Evolutionary conservation across 2,329 filamentous ascomycete genomes (phyloP).

Genomic region (Colletotrichum musicola): DNA sequence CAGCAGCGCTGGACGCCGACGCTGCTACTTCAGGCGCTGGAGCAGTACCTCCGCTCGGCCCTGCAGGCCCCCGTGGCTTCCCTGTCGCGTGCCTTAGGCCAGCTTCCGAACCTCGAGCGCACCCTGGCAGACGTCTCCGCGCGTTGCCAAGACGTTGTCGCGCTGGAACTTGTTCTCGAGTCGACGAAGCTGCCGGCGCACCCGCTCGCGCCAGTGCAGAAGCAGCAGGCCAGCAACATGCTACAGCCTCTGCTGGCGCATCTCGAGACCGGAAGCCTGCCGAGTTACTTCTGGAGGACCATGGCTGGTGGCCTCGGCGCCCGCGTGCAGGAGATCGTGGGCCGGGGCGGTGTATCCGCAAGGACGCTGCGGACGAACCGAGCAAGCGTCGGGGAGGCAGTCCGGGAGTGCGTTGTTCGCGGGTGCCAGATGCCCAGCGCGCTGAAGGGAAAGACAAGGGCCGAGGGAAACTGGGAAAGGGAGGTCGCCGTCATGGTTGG

Average conservation of each 20-base stretch:
- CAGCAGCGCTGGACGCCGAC: constrained; percentile 69
- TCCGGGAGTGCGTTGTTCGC: constrained; percentile 84
- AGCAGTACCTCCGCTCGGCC: constrained; percentile 84
- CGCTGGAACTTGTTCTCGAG: constrained; percentile 82
- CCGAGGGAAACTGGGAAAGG: constrained; percentile 78
- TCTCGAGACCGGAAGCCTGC: constrained; percentile 89
- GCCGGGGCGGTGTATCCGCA: constrained; percentile 84
- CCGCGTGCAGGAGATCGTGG: constrained; percentile 86
- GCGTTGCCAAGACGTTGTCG: constrained; percentile 91
- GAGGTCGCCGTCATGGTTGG: constrained; percentile 96
- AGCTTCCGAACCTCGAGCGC: constrained; percentile 84
- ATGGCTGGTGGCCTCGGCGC: constrained; percentile 82
- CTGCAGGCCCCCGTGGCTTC: constrained; percentile 83
- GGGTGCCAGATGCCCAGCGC: constrained; percentile 78
- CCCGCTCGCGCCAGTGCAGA: constrained; percentile 67
- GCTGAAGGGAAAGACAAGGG: constrained; percentile 59
- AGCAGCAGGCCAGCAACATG: constrained; percentile 59
- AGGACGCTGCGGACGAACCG: constrained; percentile 83
- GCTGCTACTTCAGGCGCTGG: constrained; percentile 80
- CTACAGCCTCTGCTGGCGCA: constrained; percentile 78
- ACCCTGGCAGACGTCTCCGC: constrained; percentile 85
- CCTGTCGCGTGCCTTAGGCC: constrained; percentile 80
- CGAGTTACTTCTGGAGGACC: constrained; percentile 94
- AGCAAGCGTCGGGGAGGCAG: constrained; percentile 79
- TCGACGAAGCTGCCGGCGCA: constrained; percentile 76